Base-by-base conservation (phyloP, 2,329 filamentous ascomycete species). In the Colletotrichum tofieldiae region DNA sequence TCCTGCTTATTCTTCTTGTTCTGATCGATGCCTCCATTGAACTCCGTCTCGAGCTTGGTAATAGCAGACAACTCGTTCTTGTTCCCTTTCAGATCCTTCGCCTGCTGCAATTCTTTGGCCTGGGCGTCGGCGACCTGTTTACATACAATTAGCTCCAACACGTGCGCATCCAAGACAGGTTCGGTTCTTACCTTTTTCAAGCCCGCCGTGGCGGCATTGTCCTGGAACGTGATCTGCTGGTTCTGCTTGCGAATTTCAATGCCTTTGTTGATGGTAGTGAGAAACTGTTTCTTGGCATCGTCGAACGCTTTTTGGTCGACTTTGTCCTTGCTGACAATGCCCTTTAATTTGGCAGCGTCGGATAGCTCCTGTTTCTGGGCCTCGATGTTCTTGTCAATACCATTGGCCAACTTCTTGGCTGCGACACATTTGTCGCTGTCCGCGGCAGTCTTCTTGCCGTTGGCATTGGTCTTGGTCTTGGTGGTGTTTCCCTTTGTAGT, bases 301-400 rank as follows among this genome's bases (percentile, higher is more conserved):
- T 55, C 62, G 51, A 77, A 77, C 55, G 72, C 3, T 5, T 2
- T 1, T 16, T 35, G 3, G 65, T n/a, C 12, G 12, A 32, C 32
- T 43, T 65, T 70, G 16, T 71, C 70, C 7, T 67, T 56, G 55
- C 60, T 61, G 45, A 78, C 62, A 32, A 73, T 56, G 26, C 56
- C 51, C 47, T 71, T 63, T 3, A 72, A 26, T 4, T 54, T 55
- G 47, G 60, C 67, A 16, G 72, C 70, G 5, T 75, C 68, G 8
- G 61, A 18, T 45, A 73, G 73, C 73, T 78, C 76, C 62, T 74
- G 65, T 71, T 76, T 65, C 69, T 78, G 77, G 47, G 74, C 74
- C 35, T 63, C 51, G 26, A 78, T 78, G 67, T 78, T 78, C n/a
- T 74, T 35, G 14, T 69, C 62, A 41, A 78, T 77, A 37, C 75